phyloP scores from a whole-genome alignment of 192 early-diverging fungal species.

The Paraglomus occultum region DNA sequence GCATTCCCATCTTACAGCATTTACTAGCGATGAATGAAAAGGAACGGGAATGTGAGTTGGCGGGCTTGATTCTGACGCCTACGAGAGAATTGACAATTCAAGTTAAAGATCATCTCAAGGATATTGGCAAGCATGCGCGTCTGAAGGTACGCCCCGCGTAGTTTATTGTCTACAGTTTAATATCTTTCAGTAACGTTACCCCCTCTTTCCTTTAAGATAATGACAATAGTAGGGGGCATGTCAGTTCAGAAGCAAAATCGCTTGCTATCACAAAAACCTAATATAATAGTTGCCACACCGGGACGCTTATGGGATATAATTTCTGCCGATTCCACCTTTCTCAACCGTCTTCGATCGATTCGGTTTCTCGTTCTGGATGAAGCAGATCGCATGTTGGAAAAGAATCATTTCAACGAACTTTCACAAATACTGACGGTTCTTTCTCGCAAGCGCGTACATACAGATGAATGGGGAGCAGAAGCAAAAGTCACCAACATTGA shows the following conservation, averaged over 20 bases:
- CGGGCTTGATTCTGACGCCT: slow-evolving; percentile 82
- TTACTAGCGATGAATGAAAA: slow-evolving; percentile 48
- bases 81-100: slow-evolving; percentile 97
- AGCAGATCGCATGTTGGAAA: slow-evolving; percentile 82
- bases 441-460: slow-evolving; percentile 38
- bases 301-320: slow-evolving; percentile 69
- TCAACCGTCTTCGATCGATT: slow-evolving; percentile 55
- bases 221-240: slow-evolving; percentile 92
- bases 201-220: slow-evolving; percentile 46
- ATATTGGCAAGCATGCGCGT: slow-evolving; percentile 44
- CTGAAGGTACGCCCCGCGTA: background rate
- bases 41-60: slow-evolving; percentile 32
- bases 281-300: slow-evolving; percentile 80
- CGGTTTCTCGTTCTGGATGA: slow-evolving; percentile 80
- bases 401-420: slow-evolving; percentile 75
- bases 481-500: slow-evolving; percentile 29
- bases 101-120: slow-evolving; percentile 79
- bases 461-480: slow-evolving; percentile 38
- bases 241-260: slow-evolving; percentile 88
- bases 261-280: slow-evolving; percentile 58
- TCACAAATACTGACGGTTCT: slow-evolving; percentile 56
- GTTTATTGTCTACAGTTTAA: background rate
- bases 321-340: slow-evolving; percentile 37
- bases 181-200: background rate
- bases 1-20: slow-evolving; percentile 85